Evolutionary conservation across 176 grass and related monocot species (phyloP).

Genomic region (Otatea glauca): DNA sequence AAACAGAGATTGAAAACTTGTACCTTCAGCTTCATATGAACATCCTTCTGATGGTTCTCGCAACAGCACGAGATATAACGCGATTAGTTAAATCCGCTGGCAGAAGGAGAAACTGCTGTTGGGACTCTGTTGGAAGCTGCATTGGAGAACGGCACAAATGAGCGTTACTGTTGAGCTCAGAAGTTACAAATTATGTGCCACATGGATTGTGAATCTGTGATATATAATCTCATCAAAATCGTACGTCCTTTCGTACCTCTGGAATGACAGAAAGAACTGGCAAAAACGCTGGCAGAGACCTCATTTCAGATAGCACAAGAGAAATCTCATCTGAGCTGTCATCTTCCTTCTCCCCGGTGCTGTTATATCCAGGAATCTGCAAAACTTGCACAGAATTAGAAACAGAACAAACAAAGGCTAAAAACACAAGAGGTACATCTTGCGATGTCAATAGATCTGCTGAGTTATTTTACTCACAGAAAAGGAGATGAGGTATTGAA

Average conservation of each 20-base stretch:
- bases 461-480: neutral
- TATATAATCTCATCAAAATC: slow-evolving; percentile 10
- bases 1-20: neutral
- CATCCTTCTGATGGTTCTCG: slow-evolving; percentile 81
- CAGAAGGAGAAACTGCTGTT: slow-evolving; percentile 74
- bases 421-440: slow-evolving; percentile 19
- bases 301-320: slow-evolving; percentile 76
- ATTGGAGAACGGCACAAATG: slow-evolving; percentile 29
- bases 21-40: slow-evolving; percentile 55
- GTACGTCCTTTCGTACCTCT: slow-evolving; percentile 58
- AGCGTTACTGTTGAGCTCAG: slow-evolving; percentile 11
- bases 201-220: neutral
- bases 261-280: slow-evolving; percentile 73
- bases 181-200: slow-evolving; percentile 8
- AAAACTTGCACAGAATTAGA: slow-evolving; percentile 36
- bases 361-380: slow-evolving; percentile 56
- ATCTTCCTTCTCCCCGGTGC: slow-evolving; percentile 48
- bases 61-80: slow-evolving; percentile 73
- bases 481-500: neutral
- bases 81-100: slow-evolving; percentile 75
- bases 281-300: slow-evolving; percentile 62
- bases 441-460: neutral
- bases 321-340: slow-evolving; percentile 58
- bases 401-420: slow-evolving; percentile 5
- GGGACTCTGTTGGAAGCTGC: slow-evolving; percentile 78